Evolutionary conservation across 177 flowering plant species (phyloP).

Genomic region (Vitis hybrid): DNA sequence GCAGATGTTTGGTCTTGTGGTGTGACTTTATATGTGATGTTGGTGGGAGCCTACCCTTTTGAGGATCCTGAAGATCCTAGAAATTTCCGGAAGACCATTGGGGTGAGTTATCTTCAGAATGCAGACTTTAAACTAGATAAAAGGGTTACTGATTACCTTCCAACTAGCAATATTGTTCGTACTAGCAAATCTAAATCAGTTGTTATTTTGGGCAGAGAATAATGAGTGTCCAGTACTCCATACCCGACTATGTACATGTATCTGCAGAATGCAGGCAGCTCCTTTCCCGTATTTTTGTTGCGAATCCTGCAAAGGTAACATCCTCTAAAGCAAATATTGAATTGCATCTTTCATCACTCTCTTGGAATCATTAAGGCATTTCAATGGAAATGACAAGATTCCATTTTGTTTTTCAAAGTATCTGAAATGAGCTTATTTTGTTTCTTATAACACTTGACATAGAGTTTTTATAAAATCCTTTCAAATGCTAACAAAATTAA

Average conservation of each 20-base stretch:
- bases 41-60: constrained; percentile 58
- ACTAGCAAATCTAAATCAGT: background rate
- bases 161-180: background rate
- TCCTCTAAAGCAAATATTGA: background rate
- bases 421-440: background rate
- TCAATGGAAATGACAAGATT: no score
- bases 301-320: constrained; percentile 56
- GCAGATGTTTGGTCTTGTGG: constrained; percentile 68
- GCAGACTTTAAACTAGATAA: background rate
- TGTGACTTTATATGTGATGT: constrained; percentile 55
- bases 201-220: constrained; percentile 43
- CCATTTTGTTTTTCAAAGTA: no score
- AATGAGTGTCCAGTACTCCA: constrained; percentile 53
- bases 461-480: background rate
- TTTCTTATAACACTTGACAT: background rate
- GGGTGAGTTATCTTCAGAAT: constrained; percentile 22
- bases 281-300: constrained; percentile 59
- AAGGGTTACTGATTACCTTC: background rate
- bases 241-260: constrained; percentile 63
- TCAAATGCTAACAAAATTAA: background rate
- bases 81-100: constrained; percentile 52
- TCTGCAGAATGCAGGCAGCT: constrained; percentile 57
- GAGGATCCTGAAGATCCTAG: constrained; percentile 59
- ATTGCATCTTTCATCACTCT: no score
- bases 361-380: no score